Evolutionary conservation across 2,329 filamentous ascomycete genomes (phyloP).

Genomic region (Lachnellula cervina): DNA sequence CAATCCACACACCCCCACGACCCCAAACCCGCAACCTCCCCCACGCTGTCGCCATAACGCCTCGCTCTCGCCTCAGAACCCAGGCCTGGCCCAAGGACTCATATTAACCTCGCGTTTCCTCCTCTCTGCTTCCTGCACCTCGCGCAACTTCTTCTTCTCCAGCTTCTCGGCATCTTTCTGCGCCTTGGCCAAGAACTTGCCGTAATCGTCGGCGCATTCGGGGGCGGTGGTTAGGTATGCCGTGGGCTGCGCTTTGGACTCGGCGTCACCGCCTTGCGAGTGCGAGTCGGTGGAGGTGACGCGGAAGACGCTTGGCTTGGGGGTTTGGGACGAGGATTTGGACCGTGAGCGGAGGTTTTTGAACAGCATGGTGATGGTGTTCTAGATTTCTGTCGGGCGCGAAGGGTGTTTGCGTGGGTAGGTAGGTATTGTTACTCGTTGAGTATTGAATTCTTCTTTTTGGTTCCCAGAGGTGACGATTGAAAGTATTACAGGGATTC

Average conservation of each 20-base stretch:
- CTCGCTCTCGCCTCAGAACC: slow-evolving; percentile 6
- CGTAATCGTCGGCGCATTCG: slow-evolving; percentile 13
- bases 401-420: not conserved
- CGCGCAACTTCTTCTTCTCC: slow-evolving; percentile 21
- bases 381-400: not conserved
- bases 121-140: slow-evolving; percentile 35
- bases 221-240: not conserved
- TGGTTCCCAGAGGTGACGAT: not conserved
- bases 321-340: slow-evolving; percentile 20
- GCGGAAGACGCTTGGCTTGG: slow-evolving; percentile 10
- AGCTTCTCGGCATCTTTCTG: slow-evolving; percentile 14
- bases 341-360: slow-evolving; percentile 17
- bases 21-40: not conserved
- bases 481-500: not conserved
- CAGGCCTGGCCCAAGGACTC: slow-evolving; percentile 21
- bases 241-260: slow-evolving; percentile 1
- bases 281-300: slow-evolving; percentile 8
- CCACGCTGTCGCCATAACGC: not conserved
- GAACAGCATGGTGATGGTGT: slow-evolving; percentile 18
- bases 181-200: slow-evolving; percentile 20
- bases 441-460: not conserved
- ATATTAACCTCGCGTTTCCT: slow-evolving; percentile 42
- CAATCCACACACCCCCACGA: not conserved
- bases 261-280: not conserved
- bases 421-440: not conserved